A percentile compares a stretch with the other conserved stretches of the same genome.
Evolutionary conservation across 164 flowering plant species (phyloP).

Genomic region (Aristolochia californica): DNA sequence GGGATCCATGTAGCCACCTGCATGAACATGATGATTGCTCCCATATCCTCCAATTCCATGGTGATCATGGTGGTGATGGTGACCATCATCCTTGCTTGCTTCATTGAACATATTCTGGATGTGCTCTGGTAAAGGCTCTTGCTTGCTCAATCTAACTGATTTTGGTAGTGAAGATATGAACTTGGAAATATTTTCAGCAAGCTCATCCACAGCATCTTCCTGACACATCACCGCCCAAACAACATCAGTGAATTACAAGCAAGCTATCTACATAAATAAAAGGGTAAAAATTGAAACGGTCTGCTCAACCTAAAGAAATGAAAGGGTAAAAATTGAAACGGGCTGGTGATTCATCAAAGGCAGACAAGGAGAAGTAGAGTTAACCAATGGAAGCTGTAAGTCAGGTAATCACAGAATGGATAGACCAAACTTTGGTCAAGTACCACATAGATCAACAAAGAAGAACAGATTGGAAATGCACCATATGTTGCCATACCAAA

Average conservation of each 20-base stretch:
- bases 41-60: conserved; percentile 30
- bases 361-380: too few relatives aligned
- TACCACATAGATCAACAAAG: too few relatives aligned
- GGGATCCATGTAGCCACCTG: conserved; percentile 40
- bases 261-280: background rate
- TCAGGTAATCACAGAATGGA: too few relatives aligned
- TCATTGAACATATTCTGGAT: conserved; percentile 48
- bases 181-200: conserved; percentile 41
- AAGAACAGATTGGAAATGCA: too few relatives aligned
- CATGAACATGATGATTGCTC: conserved; percentile 28
- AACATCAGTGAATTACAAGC: background rate
- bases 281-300: too few relatives aligned
- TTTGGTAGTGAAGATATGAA: conserved; percentile 69
- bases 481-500: too few relatives aligned
- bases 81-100: conserved; percentile 25
- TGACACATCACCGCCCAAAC: conserved; percentile 10
- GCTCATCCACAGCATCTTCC: conserved; percentile 61
- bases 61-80: conserved; percentile 10
- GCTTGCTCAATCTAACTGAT: conserved; percentile 29
- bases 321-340: too few relatives aligned
- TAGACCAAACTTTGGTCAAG: too few relatives aligned
- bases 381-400: too few relatives aligned
- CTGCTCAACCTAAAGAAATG: too few relatives aligned
- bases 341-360: too few relatives aligned
- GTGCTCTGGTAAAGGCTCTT: conserved; percentile 64